phyloP scores from a whole-genome alignment of 257 asterid genomes.

The Marsdenia floribunda region DNA sequence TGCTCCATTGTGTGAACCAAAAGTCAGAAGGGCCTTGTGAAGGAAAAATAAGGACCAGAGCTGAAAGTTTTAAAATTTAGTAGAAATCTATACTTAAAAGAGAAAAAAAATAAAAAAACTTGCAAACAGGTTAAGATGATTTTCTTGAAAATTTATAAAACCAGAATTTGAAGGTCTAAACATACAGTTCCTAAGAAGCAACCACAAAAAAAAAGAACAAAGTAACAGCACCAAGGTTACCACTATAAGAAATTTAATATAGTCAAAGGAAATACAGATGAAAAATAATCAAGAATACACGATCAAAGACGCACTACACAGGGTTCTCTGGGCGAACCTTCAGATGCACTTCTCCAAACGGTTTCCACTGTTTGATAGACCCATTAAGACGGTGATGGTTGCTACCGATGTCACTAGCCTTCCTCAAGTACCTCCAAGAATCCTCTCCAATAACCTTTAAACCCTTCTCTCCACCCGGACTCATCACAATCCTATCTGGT shows the following conservation, averaged over 20 bases:
- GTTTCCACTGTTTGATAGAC: constrained; percentile 60
- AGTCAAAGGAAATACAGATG: background rate
- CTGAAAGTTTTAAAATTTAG: background rate
- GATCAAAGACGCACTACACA: background rate
- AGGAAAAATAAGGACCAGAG: background rate
- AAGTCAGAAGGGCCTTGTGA: background rate
- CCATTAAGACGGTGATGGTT: constrained; percentile 29
- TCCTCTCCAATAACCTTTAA: constrained; percentile 81
- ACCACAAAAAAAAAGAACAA: background rate
- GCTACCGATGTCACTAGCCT: constrained; percentile 32
- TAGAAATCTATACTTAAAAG: background rate
- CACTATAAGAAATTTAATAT: background rate
- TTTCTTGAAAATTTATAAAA: background rate
- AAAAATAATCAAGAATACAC: background rate
- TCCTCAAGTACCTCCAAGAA: constrained; percentile 86
- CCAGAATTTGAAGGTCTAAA: background rate
- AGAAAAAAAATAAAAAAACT: background rate
- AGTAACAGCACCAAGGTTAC: no score
- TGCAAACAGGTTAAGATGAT: background rate
- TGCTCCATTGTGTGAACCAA: background rate
- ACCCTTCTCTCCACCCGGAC: constrained; percentile 60
- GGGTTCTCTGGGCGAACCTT: constrained; percentile 40
- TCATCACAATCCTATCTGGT: constrained; percentile 74
- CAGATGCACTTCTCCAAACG: constrained; percentile 86
- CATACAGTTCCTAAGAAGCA: background rate